Evolutionary conservation across 176 grass and related monocot species (phyloP), one percentile per base, ranked within the genome.

Genomic region (Raddia distichophylla): DNA sequence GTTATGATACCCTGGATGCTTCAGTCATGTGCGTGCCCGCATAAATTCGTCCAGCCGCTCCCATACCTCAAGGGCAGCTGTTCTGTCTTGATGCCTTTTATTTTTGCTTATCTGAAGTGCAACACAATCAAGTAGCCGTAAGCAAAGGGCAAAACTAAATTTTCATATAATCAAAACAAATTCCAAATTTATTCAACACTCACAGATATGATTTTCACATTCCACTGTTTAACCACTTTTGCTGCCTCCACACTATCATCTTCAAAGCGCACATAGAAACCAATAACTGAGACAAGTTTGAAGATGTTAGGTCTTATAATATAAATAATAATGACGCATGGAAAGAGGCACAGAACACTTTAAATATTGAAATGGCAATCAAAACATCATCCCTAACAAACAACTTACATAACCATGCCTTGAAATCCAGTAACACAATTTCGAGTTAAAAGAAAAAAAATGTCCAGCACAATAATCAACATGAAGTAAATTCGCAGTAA

Each of bases 41-140:
- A 93, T 83, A 86, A 98, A 95, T 78, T 89, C 92, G 53, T 98
- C 95, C 62, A 95, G 74, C 45, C 90, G 88, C 64, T 98, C 95
- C 92, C 92, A 98, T 70, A 98, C 82, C 90, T 98, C 92, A 66
- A 98, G 82, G 49, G 95, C 92, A 47, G 95, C 92, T 73, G 95
- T 87, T 86, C 95, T 93, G 75, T 98, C 95, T 79, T 98, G 95
- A 90, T 98, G 95, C 71, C 95, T 86, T 83, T 98, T 98, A 64
- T 95, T 91, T 84, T 98, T 98, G 86, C 95, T 98, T 79, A 98
- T 95, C 95, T 98, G 84, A 52, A 59, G 8, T 63, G 45, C 32
- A 67, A 64, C 6, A 90, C 56, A 79, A 61, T 9, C 49, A 81
- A 44, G 64, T 27, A 42, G 65, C 16, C 43, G 69, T 71, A 48